Evolutionary conservation across 768 basidiomycete genomes (phyloP).

Genomic region (Kwoniella sp.): DNA sequence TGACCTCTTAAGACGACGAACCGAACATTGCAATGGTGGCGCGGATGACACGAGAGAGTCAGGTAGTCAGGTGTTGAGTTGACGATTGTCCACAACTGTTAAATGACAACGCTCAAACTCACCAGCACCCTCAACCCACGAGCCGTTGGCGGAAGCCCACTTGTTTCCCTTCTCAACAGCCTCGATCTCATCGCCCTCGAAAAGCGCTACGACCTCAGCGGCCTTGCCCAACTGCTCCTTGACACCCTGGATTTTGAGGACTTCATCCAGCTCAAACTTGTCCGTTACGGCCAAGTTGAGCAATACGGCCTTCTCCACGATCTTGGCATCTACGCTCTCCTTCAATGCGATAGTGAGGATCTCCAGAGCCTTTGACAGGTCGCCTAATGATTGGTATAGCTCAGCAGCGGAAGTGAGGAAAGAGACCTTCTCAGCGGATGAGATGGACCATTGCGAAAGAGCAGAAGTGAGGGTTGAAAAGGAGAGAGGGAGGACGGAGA

Average conservation of each 20-base stretch:
- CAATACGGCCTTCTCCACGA: slow-evolving; percentile 43
- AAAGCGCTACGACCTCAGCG: slow-evolving; percentile 44
- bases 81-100: too few species aligned
- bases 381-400: slow-evolving; percentile 38
- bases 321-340: slow-evolving; percentile 19
- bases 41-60: too few species aligned
- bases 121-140: slow-evolving; percentile 43
- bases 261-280: slow-evolving; percentile 43
- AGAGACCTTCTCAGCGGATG: slow-evolving; percentile 39
- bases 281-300: slow-evolving; percentile 36
- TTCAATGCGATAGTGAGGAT: slow-evolving; percentile 38
- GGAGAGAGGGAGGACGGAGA: slow-evolving; percentile 43
- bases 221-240: slow-evolving; percentile 33
- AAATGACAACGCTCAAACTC: slow-evolving; percentile 24
- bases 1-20: too few species aligned
- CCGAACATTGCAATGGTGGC: too few species aligned
- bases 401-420: slow-evolving; percentile 45
- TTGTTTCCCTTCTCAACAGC: slow-evolving; percentile 38
- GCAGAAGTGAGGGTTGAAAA: slow-evolving; percentile 29
- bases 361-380: slow-evolving; percentile 39
- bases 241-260: slow-evolving; percentile 38
- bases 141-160: slow-evolving; percentile 43
- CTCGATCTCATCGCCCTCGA: slow-evolving; percentile 46
- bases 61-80: too few species aligned
- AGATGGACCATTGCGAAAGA: slow-evolving; percentile 45